These are phyloP conservation scores for Lactarius sanguifluus DNA, from an alignment of 768 basidiomycete species.

Conservation along the genomic window DNA sequence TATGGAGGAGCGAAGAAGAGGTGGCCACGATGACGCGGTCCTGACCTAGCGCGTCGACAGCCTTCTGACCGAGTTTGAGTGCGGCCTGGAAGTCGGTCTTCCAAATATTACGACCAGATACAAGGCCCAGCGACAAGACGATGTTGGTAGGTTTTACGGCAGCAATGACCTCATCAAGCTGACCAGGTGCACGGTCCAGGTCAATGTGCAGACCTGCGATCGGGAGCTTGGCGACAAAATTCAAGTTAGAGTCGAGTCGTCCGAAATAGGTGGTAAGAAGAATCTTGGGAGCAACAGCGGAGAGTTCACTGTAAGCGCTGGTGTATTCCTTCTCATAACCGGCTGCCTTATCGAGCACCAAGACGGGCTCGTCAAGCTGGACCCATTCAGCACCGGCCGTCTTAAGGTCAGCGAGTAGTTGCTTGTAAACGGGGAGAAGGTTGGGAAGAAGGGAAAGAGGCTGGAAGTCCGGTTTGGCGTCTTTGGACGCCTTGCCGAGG, in stretches of 20 bases:
- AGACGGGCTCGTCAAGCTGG: constrained; percentile 95
- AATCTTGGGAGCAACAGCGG: constrained; percentile 84
- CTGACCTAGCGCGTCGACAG: constrained; percentile 75
- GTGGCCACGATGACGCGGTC: constrained; percentile 92
- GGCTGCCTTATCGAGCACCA: constrained; percentile 85
- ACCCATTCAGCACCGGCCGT: constrained; percentile 91
- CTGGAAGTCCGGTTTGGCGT: constrained; percentile 79
- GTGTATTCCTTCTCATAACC: constrained; percentile 77
- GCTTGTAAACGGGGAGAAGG: constrained; percentile 88
- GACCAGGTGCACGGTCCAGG: constrained; percentile 87
- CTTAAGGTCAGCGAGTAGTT: constrained; percentile 88
- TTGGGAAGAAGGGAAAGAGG: constrained; percentile 88
- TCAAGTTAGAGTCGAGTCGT: constrained; percentile 90
- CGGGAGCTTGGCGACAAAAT: constrained; percentile 88
- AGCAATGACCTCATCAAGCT: constrained; percentile 77
- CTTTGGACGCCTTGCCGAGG: constrained; percentile 89
- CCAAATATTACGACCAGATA: constrained; percentile 99
- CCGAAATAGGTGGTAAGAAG: constrained; percentile 95
- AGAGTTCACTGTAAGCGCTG: constrained; percentile 77
- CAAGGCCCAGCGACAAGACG: constrained; percentile 87
- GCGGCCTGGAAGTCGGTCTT: constrained; percentile 90
- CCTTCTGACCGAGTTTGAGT: constrained; percentile 80
- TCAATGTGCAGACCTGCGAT: constrained; percentile 95
- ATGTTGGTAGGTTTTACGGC: constrained; percentile 83
- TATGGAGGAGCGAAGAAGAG: constrained; percentile 97